phyloP scores from a whole-genome alignment of 768 basidiomycete genomes.

The Leccinellum luteum region DNA sequence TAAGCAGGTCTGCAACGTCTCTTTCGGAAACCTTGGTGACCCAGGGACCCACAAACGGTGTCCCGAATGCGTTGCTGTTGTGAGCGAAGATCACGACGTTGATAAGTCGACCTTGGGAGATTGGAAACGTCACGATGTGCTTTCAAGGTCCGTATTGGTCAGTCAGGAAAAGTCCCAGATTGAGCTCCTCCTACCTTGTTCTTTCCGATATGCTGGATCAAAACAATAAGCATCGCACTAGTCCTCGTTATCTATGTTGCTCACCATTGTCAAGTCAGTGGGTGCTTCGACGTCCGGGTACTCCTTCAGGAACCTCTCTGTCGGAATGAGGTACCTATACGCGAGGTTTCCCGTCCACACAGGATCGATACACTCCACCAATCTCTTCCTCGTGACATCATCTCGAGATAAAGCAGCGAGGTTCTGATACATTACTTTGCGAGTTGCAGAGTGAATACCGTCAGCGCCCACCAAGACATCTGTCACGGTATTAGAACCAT shows the following conservation, averaged over 20 bases:
- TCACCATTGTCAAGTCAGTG: constrained; percentile 25
- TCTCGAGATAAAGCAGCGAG: constrained; percentile 10
- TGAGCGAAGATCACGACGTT: constrained; percentile 36
- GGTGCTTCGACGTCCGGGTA: constrained; percentile 31
- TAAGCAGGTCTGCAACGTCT: constrained; percentile 30
- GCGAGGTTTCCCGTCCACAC: constrained; percentile 40
- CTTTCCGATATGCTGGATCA: constrained; percentile 27
- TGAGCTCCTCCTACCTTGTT: constrained; percentile 6
- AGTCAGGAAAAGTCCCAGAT: not conserved
- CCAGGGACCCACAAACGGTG: constrained; percentile 30
- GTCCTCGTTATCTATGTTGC: not conserved
- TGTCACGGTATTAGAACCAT: constrained; percentile 34
- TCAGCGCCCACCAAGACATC: constrained; percentile 45
- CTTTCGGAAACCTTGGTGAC: constrained; percentile 29
- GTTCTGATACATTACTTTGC: constrained; percentile 25
- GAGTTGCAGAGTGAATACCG: constrained; percentile 39
- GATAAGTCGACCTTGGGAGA: constrained; percentile 36
- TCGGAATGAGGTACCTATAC: constrained; percentile 38
- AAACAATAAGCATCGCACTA: constrained; percentile 1
- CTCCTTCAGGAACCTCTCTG: constrained; percentile 27
- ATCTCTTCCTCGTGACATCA: constrained; percentile 2
- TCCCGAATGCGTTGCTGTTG: constrained; percentile 29
- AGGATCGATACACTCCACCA: constrained; percentile 31
- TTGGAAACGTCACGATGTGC: constrained; percentile 41
- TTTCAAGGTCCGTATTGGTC: constrained; percentile 11